Evolutionary conservation across 352 stramenopile genomes (phyloP).

Genomic region (Globisporangium acanthophoron): DNA sequence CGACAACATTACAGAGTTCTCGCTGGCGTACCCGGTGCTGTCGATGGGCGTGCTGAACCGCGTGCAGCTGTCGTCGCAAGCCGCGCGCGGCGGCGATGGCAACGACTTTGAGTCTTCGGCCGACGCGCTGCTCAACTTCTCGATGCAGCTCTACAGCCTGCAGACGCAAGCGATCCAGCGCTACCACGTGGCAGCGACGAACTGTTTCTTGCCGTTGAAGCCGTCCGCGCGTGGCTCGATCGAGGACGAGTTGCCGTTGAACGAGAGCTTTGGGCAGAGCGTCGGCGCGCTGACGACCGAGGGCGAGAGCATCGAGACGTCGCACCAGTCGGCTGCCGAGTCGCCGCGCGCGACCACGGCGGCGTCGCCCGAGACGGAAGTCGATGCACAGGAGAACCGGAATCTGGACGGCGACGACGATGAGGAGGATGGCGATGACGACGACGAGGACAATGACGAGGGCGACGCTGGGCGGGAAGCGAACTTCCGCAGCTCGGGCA

Average conservation of each 20-base stretch:
- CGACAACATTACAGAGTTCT: constrained; percentile 81
- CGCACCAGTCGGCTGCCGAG: constrained; percentile 60
- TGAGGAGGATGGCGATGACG: constrained; percentile 4
- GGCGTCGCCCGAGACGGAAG: constrained; percentile 57
- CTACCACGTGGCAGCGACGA: constrained; percentile 59
- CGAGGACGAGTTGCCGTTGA: constrained; percentile 37
- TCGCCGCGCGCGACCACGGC: constrained; percentile 45
- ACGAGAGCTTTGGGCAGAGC: constrained; percentile 41
- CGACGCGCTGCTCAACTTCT: constrained; percentile 30
- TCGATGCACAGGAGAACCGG: constrained; percentile 53
- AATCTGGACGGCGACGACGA: constrained; percentile 32
- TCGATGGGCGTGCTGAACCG: constrained; percentile 69
- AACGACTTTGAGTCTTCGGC: constrained; percentile 8
- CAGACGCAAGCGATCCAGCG: constrained; percentile 84
- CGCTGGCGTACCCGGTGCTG: constrained; percentile 68
- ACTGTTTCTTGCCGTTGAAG: constrained; percentile 46
- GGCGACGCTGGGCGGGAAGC: neutral
- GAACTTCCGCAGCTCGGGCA: constrained; percentile 5
- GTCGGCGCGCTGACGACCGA: constrained; percentile 71
- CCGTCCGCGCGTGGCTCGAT: constrained; percentile 20
- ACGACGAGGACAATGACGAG: constrained; percentile 5
- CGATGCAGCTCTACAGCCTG: constrained; percentile 78
- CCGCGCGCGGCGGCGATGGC: constrained; percentile 29
- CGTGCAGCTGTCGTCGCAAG: constrained; percentile 23
- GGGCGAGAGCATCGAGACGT: constrained; percentile 48